Evolutionary conservation across 179 eudicot genomes (phyloP).

Genomic region (Camellia oleifera): DNA sequence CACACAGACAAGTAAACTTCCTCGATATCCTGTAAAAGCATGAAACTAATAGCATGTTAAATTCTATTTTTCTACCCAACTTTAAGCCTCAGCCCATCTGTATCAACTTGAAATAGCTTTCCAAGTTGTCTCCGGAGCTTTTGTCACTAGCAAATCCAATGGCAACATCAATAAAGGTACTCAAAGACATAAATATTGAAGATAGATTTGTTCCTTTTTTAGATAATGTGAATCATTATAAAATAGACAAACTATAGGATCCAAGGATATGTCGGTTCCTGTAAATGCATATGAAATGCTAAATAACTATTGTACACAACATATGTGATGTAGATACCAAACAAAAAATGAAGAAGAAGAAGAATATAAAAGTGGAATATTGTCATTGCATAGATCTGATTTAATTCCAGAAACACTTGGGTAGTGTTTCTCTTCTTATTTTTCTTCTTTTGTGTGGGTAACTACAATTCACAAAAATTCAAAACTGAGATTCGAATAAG

Average conservation of each 20-base stretch:
- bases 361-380: not conserved
- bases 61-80: not conserved
- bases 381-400: not conserved
- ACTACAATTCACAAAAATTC: not conserved
- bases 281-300: not conserved
- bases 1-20: constrained; percentile 3
- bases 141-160: too few relatives aligned
- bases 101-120: not conserved
- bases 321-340: not conserved
- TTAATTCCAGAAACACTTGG: not conserved
- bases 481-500: not conserved
- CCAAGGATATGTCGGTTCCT: not conserved
- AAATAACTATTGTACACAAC: not conserved
- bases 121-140: not conserved
- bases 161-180: too few relatives aligned
- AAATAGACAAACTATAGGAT: not conserved
- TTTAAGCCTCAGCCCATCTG: too few relatives aligned
- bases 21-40: not conserved
- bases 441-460: not conserved
- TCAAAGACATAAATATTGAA: not conserved
- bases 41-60: not conserved
- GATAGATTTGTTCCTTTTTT: not conserved
- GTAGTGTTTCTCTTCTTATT: not conserved
- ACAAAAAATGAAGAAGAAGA: not conserved
- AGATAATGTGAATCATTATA: not conserved